Evolutionary conservation across 768 basidiomycete species (phyloP).

Genomic region (Boletus rubroflammeus): DNA sequence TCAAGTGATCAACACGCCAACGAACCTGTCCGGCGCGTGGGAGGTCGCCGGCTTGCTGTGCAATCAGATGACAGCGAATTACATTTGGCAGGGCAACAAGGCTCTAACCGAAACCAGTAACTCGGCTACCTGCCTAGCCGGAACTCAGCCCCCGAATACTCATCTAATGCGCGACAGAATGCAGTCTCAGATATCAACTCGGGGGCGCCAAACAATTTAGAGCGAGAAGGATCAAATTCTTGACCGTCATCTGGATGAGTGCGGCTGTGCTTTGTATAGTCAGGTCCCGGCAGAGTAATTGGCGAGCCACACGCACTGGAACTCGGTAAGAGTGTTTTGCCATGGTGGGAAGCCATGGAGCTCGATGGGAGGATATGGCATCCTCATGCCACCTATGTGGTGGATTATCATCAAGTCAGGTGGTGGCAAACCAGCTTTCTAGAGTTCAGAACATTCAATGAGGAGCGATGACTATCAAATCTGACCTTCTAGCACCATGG

Average conservation of each 20-base stretch:
- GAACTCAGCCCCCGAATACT: conserved; percentile 72
- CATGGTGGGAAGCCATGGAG: conserved; percentile 79
- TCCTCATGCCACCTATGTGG: conserved; percentile 40
- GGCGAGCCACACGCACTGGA: conserved; percentile 50
- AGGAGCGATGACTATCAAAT: not conserved
- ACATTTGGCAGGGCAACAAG: not conserved
- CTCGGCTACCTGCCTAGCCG: conserved; percentile 64
- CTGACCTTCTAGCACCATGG: conserved; percentile 58
- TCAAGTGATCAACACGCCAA: not conserved
- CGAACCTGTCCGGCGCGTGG: not conserved
- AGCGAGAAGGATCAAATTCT: not conserved
- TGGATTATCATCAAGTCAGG: conserved; percentile 81
- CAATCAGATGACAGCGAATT: not conserved
- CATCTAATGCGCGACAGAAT: conserved; percentile 70
- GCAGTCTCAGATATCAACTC: conserved; percentile 47
- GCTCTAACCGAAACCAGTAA: conserved; percentile 8
- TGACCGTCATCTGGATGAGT: conserved; percentile 18
- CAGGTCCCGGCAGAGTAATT: conserved; percentile 1
- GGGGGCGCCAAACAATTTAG: not conserved
- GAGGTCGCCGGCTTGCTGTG: not conserved
- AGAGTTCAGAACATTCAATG: conserved; percentile 33
- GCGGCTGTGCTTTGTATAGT: conserved; percentile 13
- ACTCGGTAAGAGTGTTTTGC: conserved; percentile 80
- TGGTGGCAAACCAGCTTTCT: conserved; percentile 49
- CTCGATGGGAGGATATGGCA: conserved; percentile 49